A percentile compares a stretch with the other conserved stretches of the same genome.
These are phyloP conservation scores for Saxophila tyrrhenica DNA, from an alignment of 495 filamentous ascomycete species.

Conservation along the genomic window DNA sequence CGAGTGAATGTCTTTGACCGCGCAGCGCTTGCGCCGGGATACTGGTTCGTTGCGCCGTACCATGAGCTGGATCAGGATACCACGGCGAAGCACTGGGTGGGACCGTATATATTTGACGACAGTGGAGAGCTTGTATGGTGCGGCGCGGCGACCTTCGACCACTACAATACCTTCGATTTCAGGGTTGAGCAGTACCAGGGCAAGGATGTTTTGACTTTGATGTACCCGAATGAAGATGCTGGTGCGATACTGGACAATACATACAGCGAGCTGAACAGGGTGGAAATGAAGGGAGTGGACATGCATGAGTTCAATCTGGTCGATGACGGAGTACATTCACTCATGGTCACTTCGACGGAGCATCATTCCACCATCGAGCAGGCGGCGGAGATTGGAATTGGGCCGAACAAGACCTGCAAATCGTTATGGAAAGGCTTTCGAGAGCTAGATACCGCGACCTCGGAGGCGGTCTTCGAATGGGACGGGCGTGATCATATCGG, in stretches of 20 bases:
- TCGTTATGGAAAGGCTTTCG: slow-evolving; percentile 15
- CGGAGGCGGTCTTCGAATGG: slow-evolving; percentile 31
- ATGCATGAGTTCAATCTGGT: slow-evolving; percentile 3
- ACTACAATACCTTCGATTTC: not conserved
- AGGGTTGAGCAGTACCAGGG: not conserved
- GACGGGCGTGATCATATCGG: slow-evolving; percentile 29
- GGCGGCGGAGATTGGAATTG: not conserved
- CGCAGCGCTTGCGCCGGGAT: not conserved
- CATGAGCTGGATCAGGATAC: not conserved
- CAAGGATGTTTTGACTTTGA: not conserved
- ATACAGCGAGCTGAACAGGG: not conserved
- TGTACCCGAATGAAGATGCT: not conserved
- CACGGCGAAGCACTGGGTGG: not conserved
- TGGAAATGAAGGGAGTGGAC: not conserved
- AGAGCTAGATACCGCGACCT: slow-evolving; percentile 22
- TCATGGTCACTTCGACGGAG: not conserved
- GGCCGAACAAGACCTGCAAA: not conserved
- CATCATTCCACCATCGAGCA: not conserved
- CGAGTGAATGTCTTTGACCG: not conserved
- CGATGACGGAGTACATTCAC: not conserved
- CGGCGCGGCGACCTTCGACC: not conserved
- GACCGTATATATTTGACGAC: not conserved
- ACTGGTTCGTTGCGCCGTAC: slow-evolving; percentile 2
- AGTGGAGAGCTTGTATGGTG: not conserved
- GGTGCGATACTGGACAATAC: not conserved